These are phyloP conservation scores for Skeletonema costatum DNA, from an alignment of 108 stramenopile species.

Conservation along the genomic window DNA sequence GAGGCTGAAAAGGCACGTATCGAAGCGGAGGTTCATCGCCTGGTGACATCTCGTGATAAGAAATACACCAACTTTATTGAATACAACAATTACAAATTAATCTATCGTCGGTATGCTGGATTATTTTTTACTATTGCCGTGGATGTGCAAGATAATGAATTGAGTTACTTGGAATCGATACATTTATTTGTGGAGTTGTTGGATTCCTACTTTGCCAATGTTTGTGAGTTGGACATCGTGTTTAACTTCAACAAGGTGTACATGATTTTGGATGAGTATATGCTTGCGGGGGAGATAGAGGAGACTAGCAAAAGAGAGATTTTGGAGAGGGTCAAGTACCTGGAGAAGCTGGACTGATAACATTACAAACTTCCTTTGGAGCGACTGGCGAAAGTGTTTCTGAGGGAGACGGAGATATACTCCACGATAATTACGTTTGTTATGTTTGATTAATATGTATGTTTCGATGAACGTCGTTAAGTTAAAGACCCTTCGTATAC, in stretches of 20 bases:
- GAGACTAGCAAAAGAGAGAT: constrained; percentile 93
- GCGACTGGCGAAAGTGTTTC: background rate
- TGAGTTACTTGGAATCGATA: constrained; percentile 96
- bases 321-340: constrained; percentile 85
- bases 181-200: constrained; percentile 99
- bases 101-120: constrained; percentile 98
- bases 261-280: constrained; percentile 97
- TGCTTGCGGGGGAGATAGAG: constrained; percentile 97
- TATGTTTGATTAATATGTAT: background rate
- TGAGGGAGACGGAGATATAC: background rate
- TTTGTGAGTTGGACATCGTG: constrained; percentile 99
- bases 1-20: constrained; percentile 95
- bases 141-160: constrained; percentile 98
- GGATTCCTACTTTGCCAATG: constrained; percentile 98
- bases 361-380: background rate
- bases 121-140: constrained; percentile 98
- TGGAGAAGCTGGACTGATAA: constrained; percentile 89
- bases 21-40: constrained; percentile 96
- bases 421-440: background rate
- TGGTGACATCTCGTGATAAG: constrained; percentile 95
- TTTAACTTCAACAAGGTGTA: constrained; percentile 99
- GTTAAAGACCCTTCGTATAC: background rate
- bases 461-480: background rate
- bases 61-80: constrained; percentile 99
- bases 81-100: constrained; percentile 98